These are phyloP conservation scores for Ustilaginoidea virens DNA, from an alignment of 2,329 filamentous ascomycete species.

Conservation along the genomic window DNA sequence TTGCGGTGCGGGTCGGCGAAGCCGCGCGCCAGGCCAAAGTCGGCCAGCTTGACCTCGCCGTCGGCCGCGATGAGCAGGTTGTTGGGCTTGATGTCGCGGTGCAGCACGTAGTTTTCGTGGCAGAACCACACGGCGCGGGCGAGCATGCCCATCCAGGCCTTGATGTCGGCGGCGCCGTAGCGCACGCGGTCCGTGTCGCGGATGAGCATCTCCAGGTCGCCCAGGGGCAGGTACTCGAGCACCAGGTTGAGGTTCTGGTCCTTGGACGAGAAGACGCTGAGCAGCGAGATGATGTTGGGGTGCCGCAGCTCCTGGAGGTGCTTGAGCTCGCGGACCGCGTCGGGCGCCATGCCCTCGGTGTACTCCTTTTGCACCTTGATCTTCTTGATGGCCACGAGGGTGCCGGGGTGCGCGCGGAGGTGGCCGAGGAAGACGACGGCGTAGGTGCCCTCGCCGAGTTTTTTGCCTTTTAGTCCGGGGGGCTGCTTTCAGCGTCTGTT, in stretches of 20 bases:
- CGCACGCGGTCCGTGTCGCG: constrained; percentile 63
- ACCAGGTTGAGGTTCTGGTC: constrained; percentile 95
- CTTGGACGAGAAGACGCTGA: constrained; percentile 89
- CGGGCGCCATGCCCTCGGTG: constrained; percentile 81
- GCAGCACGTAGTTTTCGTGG: constrained; percentile 83
- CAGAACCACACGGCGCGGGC: constrained; percentile 87
- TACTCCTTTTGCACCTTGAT: constrained; percentile 80
- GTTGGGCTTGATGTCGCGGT: constrained; percentile 98
- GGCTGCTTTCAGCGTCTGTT: too few species aligned
- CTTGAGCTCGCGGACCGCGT: constrained; percentile 90
- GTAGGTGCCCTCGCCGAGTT: constrained; percentile 92
- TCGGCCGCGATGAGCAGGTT: constrained; percentile 89
- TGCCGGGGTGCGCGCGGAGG: constrained; percentile 53
- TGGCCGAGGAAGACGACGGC: constrained; percentile 88
- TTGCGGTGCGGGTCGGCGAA: constrained; percentile 77
- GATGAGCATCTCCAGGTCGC: constrained; percentile 89
- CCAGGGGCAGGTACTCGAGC: constrained; percentile 83
- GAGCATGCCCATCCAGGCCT: constrained; percentile 99
- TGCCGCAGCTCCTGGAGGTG: constrained; percentile 88
- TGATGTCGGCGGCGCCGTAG: constrained; percentile 83
- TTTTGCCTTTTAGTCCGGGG: constrained; percentile 47
- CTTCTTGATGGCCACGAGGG: constrained; percentile 82
- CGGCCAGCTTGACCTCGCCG: constrained; percentile 86
- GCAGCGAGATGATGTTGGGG: constrained; percentile 86
- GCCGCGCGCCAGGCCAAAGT: constrained; percentile 85